Percentiles rank a stretch among this genome's conserved stretches.
Evolutionary conservation across 176 grass and related monocot species (phyloP).

Genomic region (Oryza rufipogon): DNA sequence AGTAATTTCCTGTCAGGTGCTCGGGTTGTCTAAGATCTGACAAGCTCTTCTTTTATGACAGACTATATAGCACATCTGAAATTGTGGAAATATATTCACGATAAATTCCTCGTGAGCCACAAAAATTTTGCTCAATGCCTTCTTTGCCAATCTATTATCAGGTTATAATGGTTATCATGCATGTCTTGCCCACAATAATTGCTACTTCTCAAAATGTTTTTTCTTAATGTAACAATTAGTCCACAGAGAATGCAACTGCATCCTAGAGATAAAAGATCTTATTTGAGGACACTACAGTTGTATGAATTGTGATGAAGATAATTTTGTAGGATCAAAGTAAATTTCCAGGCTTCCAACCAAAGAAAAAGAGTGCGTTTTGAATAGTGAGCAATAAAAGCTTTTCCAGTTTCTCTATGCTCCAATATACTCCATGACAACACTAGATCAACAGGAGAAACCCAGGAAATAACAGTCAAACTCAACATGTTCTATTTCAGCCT

Average conservation of each 20-base stretch:
- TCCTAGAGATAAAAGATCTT: neutral
- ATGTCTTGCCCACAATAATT: neutral
- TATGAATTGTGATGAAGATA: neutral
- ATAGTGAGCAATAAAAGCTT: neutral
- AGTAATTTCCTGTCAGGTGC: neutral
- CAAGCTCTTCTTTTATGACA: neutral
- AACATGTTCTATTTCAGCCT: neutral
- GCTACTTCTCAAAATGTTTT: neutral
- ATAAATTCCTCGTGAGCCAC: neutral
- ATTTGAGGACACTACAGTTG: neutral
- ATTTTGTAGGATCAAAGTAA: slow-evolving; percentile 12
- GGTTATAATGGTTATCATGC: neutral
- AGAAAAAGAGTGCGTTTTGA: neutral
- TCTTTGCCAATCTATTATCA: neutral
- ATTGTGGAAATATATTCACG: neutral
- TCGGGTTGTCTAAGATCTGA: neutral
- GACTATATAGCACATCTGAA: neutral
- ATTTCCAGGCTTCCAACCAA: neutral
- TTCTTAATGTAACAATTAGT: neutral
- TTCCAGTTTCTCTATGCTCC: neutral
- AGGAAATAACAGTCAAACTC: slow-evolving; percentile 1
- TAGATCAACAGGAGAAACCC: neutral
- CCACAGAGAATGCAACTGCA: neutral
- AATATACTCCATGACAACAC: slow-evolving; percentile 16
- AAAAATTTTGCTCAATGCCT: neutral